These are phyloP conservation scores for Suillus placidus DNA, from an alignment of 768 basidiomycete species.

Conservation along the genomic window DNA sequence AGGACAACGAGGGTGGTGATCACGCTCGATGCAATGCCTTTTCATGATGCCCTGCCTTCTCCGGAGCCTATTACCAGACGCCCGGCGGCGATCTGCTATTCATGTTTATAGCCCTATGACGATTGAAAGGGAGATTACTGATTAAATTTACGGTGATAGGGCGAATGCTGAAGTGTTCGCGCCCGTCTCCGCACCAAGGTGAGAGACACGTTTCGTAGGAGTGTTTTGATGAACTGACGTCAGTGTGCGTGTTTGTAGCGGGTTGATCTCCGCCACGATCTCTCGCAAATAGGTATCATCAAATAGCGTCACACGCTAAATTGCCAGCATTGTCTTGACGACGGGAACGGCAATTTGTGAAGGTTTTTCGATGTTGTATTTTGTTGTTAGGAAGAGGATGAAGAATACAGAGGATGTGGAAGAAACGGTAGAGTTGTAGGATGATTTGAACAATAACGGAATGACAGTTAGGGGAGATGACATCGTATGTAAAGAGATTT, in stretches of 20 bases:
- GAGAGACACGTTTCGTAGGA: slow-evolving; percentile 30
- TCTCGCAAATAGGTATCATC: slow-evolving; percentile 33
- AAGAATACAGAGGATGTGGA: not conserved
- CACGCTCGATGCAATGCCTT: slow-evolving; percentile 6
- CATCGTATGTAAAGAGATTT: slow-evolving; percentile 5
- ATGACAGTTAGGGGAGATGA: slow-evolving; percentile 11
- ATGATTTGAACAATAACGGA: too few species aligned
- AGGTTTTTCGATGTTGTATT: not conserved
- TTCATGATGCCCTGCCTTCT: slow-evolving; percentile 8
- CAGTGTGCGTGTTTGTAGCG: slow-evolving; percentile 39
- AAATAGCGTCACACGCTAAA: slow-evolving; percentile 31
- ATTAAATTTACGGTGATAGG: slow-evolving; percentile 45
- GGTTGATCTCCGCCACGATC: slow-evolving; percentile 64
- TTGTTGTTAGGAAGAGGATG: not conserved
- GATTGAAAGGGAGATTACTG: slow-evolving; percentile 29
- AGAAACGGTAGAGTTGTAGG: not conserved
- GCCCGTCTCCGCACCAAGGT: slow-evolving; percentile 87
- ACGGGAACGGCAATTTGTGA: slow-evolving; percentile 19
- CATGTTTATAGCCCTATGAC: slow-evolving; percentile 18
- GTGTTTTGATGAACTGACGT: slow-evolving; percentile 27
- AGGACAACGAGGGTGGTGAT: slow-evolving; percentile 13
- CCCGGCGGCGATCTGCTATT: slow-evolving; percentile 3
- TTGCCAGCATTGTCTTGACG: slow-evolving; percentile 34
- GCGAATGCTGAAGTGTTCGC: slow-evolving; percentile 83
- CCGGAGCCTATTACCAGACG: slow-evolving; percentile 8